Conservation (phyloP, 441 rosid genomes). For the Adansonia rubrostipa region DNA sequence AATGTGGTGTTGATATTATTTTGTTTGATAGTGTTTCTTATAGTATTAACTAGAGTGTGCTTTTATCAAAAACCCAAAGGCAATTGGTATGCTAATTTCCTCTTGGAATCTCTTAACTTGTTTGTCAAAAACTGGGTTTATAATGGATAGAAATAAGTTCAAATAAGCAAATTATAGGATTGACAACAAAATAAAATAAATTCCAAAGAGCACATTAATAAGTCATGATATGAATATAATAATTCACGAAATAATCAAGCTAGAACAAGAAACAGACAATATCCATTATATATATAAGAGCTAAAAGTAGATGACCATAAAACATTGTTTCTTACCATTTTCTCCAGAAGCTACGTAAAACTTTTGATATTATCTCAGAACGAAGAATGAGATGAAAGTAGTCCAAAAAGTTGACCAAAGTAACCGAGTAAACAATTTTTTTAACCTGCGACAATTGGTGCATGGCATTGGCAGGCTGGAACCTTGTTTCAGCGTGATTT, state of each 20-base stretch:
- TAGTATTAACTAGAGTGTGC: neutral
- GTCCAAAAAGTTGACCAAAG: neutral
- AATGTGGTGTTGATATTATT: neutral
- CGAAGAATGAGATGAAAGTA: neutral
- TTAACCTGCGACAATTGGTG: neutral
- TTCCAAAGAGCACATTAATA: neutral
- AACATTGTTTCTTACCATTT: neutral
- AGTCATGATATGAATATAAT: neutral
- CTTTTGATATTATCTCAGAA: neutral
- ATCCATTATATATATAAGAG: no score
- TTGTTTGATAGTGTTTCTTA: neutral
- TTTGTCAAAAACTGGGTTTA: neutral
- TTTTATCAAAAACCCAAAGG: neutral
- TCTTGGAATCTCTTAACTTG: neutral
- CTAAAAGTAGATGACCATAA: no score
- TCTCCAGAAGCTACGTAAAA: neutral
- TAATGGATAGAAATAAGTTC: neutral
- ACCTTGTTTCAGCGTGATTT: neutral
- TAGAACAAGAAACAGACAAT: no score
- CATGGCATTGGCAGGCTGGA: neutral
- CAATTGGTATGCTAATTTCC: neutral
- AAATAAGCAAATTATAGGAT: neutral
- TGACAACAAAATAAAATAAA: neutral
- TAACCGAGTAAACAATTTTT: neutral
- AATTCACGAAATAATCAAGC: no score